A percentile compares a stretch with the other conserved stretches of the same genome.
Evolutionary conservation across 2,329 filamentous ascomycete genomes (phyloP).

Genomic region (Dothideomycetidae sp.): DNA sequence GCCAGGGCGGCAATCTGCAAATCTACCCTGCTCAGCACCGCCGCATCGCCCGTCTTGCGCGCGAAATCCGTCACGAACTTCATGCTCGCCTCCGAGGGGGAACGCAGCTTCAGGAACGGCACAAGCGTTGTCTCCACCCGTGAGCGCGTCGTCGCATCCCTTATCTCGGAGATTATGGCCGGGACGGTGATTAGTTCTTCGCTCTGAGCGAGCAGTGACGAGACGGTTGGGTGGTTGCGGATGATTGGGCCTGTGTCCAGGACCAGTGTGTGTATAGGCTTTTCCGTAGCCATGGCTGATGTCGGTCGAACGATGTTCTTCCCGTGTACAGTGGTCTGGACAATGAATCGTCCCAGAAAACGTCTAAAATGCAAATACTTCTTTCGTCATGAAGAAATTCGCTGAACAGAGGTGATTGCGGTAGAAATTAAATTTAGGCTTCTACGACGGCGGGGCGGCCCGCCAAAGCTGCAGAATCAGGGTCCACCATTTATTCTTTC

Average conservation of each 20-base stretch:
- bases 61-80: conserved; percentile 74
- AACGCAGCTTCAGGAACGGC: conserved; percentile 69
- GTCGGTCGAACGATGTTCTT: too few species aligned
- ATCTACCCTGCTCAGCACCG: conserved; percentile 79
- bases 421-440: neutral
- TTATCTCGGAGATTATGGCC: conserved; percentile 72
- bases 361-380: too few species aligned
- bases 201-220: conserved; percentile 63
- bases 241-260: conserved; percentile 88
- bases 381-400: too few species aligned
- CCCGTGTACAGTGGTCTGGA: too few species aligned
- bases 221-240: conserved; percentile 78
- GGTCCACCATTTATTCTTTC: too few species aligned
- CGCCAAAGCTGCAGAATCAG: too few species aligned
- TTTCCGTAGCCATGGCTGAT: conserved; percentile 34
- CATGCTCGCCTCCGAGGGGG: conserved; percentile 61
- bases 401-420: too few species aligned
- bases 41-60: conserved; percentile 73
- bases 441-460: too few species aligned
- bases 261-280: conserved; percentile 68
- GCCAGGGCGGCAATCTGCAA: conserved; percentile 77
- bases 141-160: conserved; percentile 65
- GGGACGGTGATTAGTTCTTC: conserved; percentile 71
- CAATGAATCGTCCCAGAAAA: too few species aligned
- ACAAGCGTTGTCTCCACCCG: conserved; percentile 72